phyloP scores from a whole-genome alignment of 768 basidiomycete species.

The Psilocybe tampanensis region DNA sequence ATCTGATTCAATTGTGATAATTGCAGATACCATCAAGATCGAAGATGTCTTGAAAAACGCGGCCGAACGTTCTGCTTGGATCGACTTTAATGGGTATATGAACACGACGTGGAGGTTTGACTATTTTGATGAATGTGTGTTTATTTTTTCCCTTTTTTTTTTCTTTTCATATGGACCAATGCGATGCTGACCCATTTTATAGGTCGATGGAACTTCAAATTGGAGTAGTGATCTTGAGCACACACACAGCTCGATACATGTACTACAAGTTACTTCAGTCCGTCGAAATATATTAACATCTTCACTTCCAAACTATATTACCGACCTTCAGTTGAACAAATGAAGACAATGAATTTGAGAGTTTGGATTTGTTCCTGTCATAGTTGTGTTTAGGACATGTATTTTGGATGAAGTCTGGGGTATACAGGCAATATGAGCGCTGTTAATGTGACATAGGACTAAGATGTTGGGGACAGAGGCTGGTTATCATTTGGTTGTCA shows the following conservation, averaged over 20 bases:
- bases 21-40: slow-evolving; percentile 25
- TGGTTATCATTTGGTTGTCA: too few species aligned
- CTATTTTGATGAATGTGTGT: slow-evolving; percentile 29
- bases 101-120: slow-evolving; percentile 27
- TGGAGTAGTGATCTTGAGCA: slow-evolving; percentile 4
- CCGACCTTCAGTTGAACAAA: too few species aligned
- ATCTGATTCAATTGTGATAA: neutral
- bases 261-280: neutral
- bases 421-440: too few species aligned
- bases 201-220: slow-evolving; percentile 25
- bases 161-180: neutral
- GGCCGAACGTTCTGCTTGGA: slow-evolving; percentile 27
- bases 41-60: slow-evolving; percentile 26
- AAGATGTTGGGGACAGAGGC: too few species aligned
- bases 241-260: neutral
- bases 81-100: slow-evolving; percentile 28
- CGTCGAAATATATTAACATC: too few species aligned
- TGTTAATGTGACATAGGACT: too few species aligned
- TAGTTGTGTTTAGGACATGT: too few species aligned
- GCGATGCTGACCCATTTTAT: slow-evolving; percentile 1
- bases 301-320: too few species aligned
- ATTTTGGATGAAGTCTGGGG: too few species aligned
- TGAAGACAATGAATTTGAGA: too few species aligned
- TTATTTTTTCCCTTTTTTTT: too few species aligned
- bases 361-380: too few species aligned